Evolutionary conservation across 192 early-diverging fungal genomes (phyloP).

Genomic region (Ambispora gerdemannii): DNA sequence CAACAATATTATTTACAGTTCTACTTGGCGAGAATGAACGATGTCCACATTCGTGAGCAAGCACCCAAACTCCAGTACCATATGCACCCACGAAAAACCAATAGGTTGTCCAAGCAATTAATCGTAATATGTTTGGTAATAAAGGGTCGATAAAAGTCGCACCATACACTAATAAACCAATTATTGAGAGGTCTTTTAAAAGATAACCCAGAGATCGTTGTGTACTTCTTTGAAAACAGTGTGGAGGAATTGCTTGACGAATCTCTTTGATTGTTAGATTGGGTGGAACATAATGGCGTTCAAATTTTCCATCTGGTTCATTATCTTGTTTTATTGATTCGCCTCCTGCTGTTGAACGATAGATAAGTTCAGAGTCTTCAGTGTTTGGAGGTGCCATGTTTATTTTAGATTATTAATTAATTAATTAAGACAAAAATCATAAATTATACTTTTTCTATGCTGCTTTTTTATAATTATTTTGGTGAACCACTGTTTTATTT

Average conservation of each 20-base stretch:
- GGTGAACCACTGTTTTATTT: too few relatives aligned
- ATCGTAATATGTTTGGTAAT: slow-evolving; percentile 47
- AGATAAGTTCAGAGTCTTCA: slow-evolving; percentile 36
- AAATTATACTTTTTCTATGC: too few relatives aligned
- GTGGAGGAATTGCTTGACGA: slow-evolving; percentile 82
- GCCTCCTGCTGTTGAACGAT: slow-evolving; percentile 30
- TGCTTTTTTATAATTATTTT: too few relatives aligned
- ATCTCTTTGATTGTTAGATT: slow-evolving; percentile 89
- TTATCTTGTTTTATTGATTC: slow-evolving; percentile 17
- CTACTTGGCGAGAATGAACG: slow-evolving; percentile 83
- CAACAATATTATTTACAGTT: slow-evolving; percentile 84
- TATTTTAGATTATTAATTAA: too few relatives aligned
- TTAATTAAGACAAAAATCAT: too few relatives aligned
- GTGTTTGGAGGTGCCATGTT: slow-evolving; percentile 45
- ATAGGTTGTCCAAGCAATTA: slow-evolving; percentile 72
- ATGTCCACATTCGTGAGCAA: slow-evolving; percentile 92
- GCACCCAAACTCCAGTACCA: slow-evolving; percentile 86
- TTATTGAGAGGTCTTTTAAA: slow-evolving; percentile 67
- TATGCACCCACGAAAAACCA: slow-evolving; percentile 84
- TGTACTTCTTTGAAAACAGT: slow-evolving; percentile 88
- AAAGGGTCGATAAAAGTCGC: slow-evolving; percentile 66
- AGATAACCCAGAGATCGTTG: slow-evolving; percentile 79
- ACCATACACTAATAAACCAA: slow-evolving; percentile 59
- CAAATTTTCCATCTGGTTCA: slow-evolving; percentile 21
- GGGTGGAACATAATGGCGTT: slow-evolving; percentile 56